Percentiles rank a stretch among this genome's conserved stretches.
Evolutionary conservation across 2,329 filamentous ascomycete species (phyloP).

Genomic region (Diaporthe sp.): DNA sequence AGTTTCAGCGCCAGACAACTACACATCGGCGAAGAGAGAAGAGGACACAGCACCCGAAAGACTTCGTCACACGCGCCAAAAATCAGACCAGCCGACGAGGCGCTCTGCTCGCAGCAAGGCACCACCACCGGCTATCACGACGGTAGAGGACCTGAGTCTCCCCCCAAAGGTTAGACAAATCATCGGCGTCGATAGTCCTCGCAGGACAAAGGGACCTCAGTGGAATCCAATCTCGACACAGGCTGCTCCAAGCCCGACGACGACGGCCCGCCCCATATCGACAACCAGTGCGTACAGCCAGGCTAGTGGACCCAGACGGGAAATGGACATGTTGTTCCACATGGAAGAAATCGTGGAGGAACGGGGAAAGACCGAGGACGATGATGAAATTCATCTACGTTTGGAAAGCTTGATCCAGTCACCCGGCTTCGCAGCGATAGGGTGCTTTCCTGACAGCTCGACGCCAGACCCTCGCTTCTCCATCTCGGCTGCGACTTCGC

Average conservation of each 20-base stretch:
- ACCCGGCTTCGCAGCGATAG: slow-evolving; percentile 6
- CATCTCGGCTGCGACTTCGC: not conserved
- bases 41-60: not conserved
- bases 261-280: not conserved
- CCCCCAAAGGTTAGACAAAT: slow-evolving; percentile 11
- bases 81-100: not conserved
- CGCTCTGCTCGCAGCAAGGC: not conserved
- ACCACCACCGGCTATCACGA: not conserved
- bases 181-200: not conserved
- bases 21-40: not conserved
- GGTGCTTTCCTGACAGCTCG: not conserved
- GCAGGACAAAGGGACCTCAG: not conserved
- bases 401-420: slow-evolving; percentile 11
- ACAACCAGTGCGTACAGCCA: slow-evolving; percentile 3
- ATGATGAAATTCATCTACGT: not conserved
- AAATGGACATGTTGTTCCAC: slow-evolving; percentile 9
- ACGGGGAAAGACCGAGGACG: not conserved
- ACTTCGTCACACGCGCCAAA: not conserved
- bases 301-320: not conserved
- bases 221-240: slow-evolving; percentile 9
- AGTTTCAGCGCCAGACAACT: not conserved
- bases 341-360: slow-evolving; percentile 15
- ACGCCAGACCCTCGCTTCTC: not conserved
- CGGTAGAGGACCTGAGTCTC: slow-evolving; percentile 11
- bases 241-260: not conserved